Base-by-base conservation (phyloP, 2,329 filamentous ascomycete genomes). In the Trichophyton mentagrophytes region DNA sequence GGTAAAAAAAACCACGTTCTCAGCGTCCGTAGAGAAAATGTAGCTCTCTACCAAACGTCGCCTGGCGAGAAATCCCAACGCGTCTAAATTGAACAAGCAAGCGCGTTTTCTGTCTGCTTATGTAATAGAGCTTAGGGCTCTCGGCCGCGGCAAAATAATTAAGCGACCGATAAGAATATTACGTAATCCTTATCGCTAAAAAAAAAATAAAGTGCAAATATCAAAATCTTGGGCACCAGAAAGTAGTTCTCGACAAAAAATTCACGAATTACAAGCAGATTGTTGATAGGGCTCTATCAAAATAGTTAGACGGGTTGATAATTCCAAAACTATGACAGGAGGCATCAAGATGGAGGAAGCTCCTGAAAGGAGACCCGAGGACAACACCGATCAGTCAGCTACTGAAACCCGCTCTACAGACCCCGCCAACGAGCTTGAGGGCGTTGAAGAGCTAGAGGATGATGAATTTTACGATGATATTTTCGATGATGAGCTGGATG, bases 391-490 rank as follows among this genome's bases (percentile, higher is more conserved):
- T n/a, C 53, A 7, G 9, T 8, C 53, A 38, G 13, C 25, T 4
- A 13, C 33, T 36, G 53, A 22, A 5, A 22, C 20, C 3, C 4
- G 3, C n/a, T 27, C 53, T 38, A 3, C 30, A 40, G 30, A 57
- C 55, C 55, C 55, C 55, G 30, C 59, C 17, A 56, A 51, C 40
- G 15, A 59, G 49, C 74, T 77, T 38, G 76, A 79, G 56, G 74
- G 73, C 3, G 70, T 76, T 53, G 73, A 76, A 63, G 72, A 77
- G 63, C 72, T 80, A 46, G 77, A 81, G 38, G 79, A 84, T 38
- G 84, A 85, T 8, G 78, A 85, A 49, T 82, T 85, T 61, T 83
- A 85, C 63, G 82, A 88, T 60, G 79, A 81, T 63, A 79, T 82
- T 30, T 79, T 78, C 60, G 71, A 72, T 1, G 77, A 79, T 47